Evolutionary conservation across 169 alveolate species (phyloP).

Genomic region (Babesia bovis): DNA sequence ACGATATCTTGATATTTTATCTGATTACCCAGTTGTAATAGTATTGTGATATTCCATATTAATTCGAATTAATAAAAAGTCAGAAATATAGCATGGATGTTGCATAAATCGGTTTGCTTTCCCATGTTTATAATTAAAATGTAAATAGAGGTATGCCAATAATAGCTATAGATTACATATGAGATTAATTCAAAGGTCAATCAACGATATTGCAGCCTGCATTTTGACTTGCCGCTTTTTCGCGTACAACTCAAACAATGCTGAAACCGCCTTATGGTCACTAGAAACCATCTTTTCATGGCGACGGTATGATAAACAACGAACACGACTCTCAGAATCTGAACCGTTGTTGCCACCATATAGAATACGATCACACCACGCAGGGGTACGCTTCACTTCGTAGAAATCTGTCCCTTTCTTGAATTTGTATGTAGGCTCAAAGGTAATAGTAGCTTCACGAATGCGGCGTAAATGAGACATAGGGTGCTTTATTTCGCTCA

Average conservation of each 20-base stretch:
- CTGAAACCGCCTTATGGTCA: conserved; percentile 83
- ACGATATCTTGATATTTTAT: conserved; percentile 27
- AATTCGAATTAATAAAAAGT: too few relatives aligned
- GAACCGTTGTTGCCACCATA: conserved; percentile 21
- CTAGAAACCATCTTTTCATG: conserved; percentile 73
- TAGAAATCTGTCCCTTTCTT: conserved; percentile 80
- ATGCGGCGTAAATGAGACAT: conserved; percentile 29
- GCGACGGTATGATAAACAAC: conserved; percentile 63
- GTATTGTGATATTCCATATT: too few relatives aligned
- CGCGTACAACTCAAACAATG: conserved; percentile 54
- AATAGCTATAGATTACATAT: too few relatives aligned
- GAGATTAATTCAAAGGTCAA: conserved; percentile 14
- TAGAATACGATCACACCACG: conserved; percentile 79
- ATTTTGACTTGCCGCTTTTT: neutral
- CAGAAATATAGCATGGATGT: too few relatives aligned
- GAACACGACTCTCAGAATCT: neutral
- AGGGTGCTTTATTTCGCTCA: conserved; percentile 52
- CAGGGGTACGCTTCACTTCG: conserved; percentile 89
- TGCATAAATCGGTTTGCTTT: too few relatives aligned
- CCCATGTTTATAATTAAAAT: too few relatives aligned
- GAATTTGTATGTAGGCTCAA: conserved; percentile 91
- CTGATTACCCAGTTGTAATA: too few relatives aligned
- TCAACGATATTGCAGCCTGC: conserved; percentile 8
- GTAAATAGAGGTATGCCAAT: too few relatives aligned
- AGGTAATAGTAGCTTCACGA: conserved; percentile 83